phyloP scores from a whole-genome alignment of 805 yeast species.

The Starmerella vaccinii region DNA sequence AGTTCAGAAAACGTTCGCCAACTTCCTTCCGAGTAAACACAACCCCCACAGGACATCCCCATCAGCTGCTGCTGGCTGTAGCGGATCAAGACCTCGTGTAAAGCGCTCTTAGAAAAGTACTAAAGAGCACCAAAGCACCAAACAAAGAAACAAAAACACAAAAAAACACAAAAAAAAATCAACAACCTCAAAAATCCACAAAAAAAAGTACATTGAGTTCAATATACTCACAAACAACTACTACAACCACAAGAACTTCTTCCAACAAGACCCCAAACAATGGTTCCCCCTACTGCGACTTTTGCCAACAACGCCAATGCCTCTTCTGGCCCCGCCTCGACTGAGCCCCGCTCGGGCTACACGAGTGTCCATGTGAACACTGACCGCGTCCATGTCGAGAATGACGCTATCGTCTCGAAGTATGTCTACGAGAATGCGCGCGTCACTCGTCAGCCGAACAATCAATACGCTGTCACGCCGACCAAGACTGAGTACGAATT shows the following conservation, averaged over 20 bases:
- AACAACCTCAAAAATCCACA: conserved; percentile 9
- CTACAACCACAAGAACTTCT: conserved; percentile 26
- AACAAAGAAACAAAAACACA: conserved; percentile 3
- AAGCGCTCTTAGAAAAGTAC: not conserved
- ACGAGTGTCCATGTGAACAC: conserved; percentile 47
- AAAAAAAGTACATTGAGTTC: conserved; percentile 1
- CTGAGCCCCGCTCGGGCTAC: conserved; percentile 26
- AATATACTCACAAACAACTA: conserved; percentile 7
- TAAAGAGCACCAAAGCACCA: conserved; percentile 5
- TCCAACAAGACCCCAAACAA: conserved; percentile 6
- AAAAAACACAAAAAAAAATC: conserved; percentile 4
- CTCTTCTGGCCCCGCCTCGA: not conserved
- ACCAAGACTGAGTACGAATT: conserved; percentile 66
- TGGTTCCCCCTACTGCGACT: conserved; percentile 9
- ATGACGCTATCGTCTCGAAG: conserved; percentile 42
- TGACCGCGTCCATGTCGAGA: conserved; percentile 42
- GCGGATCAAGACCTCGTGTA: conserved; percentile 25
- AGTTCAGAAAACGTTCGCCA: conserved; percentile 33
- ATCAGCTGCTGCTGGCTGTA: conserved; percentile 36
- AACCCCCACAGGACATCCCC: conserved; percentile 35
- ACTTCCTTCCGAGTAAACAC: conserved; percentile 35
- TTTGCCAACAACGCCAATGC: conserved; percentile 2
- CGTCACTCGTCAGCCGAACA: conserved; percentile 44
- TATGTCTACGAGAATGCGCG: conserved; percentile 67
- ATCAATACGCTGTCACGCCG: conserved; percentile 57